Evolutionary conservation across 176 grass and related monocot species (phyloP).

Genomic region (Alloteropsis semialata): DNA sequence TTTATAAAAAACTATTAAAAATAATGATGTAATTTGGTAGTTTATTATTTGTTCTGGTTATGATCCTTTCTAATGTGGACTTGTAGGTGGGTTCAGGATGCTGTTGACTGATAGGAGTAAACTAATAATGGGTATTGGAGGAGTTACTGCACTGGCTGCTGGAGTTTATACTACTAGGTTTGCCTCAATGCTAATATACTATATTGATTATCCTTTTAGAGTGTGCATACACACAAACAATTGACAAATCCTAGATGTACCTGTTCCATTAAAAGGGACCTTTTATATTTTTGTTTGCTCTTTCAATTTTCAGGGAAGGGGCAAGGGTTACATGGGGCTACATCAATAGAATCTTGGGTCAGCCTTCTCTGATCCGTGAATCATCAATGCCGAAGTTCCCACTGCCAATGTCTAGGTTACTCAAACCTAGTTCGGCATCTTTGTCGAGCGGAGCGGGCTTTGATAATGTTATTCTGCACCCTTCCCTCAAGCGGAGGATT

Average conservation of each 20-base stretch:
- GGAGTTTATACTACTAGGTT: conserved; percentile 98
- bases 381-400: conserved; percentile 89
- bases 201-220: not conserved
- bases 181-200: not conserved
- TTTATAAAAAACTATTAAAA: not conserved
- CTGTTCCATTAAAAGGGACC: conserved; percentile 2
- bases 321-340: conserved; percentile 90
- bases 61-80: conserved; percentile 35
- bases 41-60: conserved; percentile 25
- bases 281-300: conserved; percentile 21
- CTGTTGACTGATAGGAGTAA: conserved; percentile 82
- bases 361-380: conserved; percentile 95
- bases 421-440: conserved; percentile 30
- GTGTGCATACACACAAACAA: not conserved
- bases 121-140: conserved; percentile 83
- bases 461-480: conserved; percentile 87
- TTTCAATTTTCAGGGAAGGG: conserved; percentile 70
- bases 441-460: conserved; percentile 37
- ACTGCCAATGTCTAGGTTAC: conserved; percentile 48
- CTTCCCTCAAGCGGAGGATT: conserved; percentile 79
- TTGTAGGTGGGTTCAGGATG: conserved; percentile 69
- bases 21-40: not conserved
- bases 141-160: conserved; percentile 80
- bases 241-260: not conserved
- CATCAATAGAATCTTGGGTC: conserved; percentile 88